phyloP scores from a whole-genome alignment of 176 grass and related monocot species.

The Dactylis glomerata region DNA sequence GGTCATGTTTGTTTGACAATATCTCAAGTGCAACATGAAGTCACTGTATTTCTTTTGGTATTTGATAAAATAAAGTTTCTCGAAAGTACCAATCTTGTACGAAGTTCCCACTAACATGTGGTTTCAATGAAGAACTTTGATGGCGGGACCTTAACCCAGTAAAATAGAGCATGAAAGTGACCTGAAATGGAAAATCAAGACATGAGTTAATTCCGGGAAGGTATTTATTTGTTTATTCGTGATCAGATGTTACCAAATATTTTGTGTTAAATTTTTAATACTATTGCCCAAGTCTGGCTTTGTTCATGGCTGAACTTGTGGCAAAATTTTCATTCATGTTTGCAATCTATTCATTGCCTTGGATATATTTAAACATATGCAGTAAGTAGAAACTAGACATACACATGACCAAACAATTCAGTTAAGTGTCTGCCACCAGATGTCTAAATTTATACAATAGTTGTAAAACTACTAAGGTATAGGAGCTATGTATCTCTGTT shows the following conservation, averaged over 20 bases:
- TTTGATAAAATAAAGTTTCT: not conserved
- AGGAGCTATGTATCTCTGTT: not conserved
- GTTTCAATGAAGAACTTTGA: conserved; percentile 77
- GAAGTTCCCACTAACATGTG: conserved; percentile 74
- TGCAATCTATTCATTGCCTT: not conserved
- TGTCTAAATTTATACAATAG: not conserved
- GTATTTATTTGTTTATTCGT: not conserved
- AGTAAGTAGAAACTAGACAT: not conserved
- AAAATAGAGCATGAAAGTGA: conserved; percentile 55
- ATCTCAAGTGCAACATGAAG: not conserved
- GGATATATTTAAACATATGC: not conserved
- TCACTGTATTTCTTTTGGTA: not conserved
- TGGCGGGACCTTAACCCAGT: conserved; percentile 53
- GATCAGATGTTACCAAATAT: not conserved
- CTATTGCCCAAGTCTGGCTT: not conserved
- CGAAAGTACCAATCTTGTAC: conserved; percentile 82
- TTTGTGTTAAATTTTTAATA: not conserved
- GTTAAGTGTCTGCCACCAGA: not conserved
- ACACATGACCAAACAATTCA: not conserved
- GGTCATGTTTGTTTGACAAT: not conserved
- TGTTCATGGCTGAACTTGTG: not conserved
- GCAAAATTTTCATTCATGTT: not conserved
- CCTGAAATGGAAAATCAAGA: conserved; percentile 45
- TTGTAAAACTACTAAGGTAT: not conserved
- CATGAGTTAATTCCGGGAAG: not conserved